Evolutionary conservation across 208 protist species (phyloP).

Genomic region (Crithidia brevicula): DNA sequence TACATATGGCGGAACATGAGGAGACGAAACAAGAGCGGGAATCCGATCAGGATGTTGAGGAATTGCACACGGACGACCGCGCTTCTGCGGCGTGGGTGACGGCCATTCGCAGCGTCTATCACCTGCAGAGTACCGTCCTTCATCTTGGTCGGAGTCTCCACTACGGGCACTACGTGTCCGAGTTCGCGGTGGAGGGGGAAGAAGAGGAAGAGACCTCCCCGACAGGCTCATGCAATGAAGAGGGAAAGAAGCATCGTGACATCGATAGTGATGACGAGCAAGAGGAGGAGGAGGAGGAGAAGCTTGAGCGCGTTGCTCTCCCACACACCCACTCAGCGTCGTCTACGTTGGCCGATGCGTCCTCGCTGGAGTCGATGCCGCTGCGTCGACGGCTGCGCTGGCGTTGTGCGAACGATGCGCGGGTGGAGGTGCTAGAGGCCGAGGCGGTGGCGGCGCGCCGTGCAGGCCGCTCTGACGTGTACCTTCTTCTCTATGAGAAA

Average conservation of each 20-base stretch:
- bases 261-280: too few species aligned
- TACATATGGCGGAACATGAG: too few species aligned
- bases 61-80: not conserved
- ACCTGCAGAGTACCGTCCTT: conserved; percentile 46
- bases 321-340: too few species aligned
- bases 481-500: conserved; percentile 78
- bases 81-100: conserved; percentile 8
- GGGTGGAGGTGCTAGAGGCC: conserved; percentile 32
- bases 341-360: not conserved
- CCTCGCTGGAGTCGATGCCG: not conserved
- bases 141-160: conserved; percentile 58
- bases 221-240: not conserved
- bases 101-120: conserved; percentile 48
- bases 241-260: not conserved
- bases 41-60: not conserved
- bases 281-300: not conserved
- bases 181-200: conserved; percentile 45
- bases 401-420: conserved; percentile 58
- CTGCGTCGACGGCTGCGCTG: conserved; percentile 16
- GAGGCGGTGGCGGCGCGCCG: conserved; percentile 20
- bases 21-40: too few species aligned
- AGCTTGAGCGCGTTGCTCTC: too few species aligned
- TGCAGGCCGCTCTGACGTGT: conserved; percentile 37
- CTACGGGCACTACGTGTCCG: conserved; percentile 71
- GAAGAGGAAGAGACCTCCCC: not conserved